These are phyloP conservation scores for Glebionis coronaria DNA, from an alignment of 129 eudicot genomes.

Conservation along the genomic window DNA sequence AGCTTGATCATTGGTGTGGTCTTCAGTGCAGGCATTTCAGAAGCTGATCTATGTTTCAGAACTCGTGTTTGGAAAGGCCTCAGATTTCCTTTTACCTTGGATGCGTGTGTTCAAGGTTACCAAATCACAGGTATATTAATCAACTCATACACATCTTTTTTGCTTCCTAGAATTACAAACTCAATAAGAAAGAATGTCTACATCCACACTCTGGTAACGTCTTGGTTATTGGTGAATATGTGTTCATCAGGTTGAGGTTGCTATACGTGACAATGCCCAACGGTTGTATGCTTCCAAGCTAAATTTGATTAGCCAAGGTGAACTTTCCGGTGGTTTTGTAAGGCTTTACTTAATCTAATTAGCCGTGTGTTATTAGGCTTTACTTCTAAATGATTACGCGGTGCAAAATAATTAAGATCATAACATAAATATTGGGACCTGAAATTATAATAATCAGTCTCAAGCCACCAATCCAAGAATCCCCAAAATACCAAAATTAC, in stretches of 20 bases:
- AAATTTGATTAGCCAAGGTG: constrained; percentile 64
- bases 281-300: constrained; percentile 74
- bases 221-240: constrained; percentile 3
- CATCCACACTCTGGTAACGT: constrained; percentile 13
- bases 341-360: neutral
- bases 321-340: neutral
- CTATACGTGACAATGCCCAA: constrained; percentile 95
- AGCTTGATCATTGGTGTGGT: constrained; percentile 59
- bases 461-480: no score
- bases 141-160: neutral
- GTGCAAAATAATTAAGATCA: no score
- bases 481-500: neutral
- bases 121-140: constrained; percentile 78
- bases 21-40: constrained; percentile 98
- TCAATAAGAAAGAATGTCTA: constrained; percentile 7
- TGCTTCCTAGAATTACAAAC: constrained; percentile 11
- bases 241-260: constrained; percentile 82
- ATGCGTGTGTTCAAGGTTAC: constrained; percentile 94
- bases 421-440: no score
- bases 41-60: constrained; percentile 95
- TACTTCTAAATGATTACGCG: constrained; percentile 5
- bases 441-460: no score
- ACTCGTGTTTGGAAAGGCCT: constrained; percentile 95
- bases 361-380: neutral
- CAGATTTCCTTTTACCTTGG: constrained; percentile 97